Percentiles rank a stretch among this genome's conserved stretches.
These are phyloP conservation scores for Candida ipomoeae DNA, from an alignment of 805 yeast genomes.

Conservation along the genomic window DNA sequence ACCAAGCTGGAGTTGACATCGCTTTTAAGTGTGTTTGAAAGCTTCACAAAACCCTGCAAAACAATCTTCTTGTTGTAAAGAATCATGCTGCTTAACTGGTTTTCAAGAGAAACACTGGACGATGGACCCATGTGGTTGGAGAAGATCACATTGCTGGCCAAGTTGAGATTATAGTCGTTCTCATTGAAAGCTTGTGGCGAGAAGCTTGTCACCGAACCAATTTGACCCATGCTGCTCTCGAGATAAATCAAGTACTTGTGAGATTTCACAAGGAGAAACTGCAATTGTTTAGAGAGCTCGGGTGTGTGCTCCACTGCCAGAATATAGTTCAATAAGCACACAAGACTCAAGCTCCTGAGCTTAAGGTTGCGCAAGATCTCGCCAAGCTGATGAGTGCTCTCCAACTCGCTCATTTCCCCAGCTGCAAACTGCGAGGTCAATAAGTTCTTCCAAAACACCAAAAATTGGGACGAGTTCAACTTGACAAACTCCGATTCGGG, in stretches of 20 bases:
- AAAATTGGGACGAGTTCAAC: slow-evolving; percentile 41
- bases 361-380: slow-evolving; percentile 35
- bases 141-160: slow-evolving; percentile 28
- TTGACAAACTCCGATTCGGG: slow-evolving; percentile 40
- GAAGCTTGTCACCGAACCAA: slow-evolving; percentile 34
- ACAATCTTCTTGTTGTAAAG: slow-evolving; percentile 36
- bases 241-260: slow-evolving; percentile 38
- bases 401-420: slow-evolving; percentile 14
- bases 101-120: slow-evolving; percentile 22
- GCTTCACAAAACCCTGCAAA: slow-evolving; percentile 31
- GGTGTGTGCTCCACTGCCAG: slow-evolving; percentile 36
- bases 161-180: slow-evolving; percentile 26
- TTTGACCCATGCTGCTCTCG: slow-evolving; percentile 32
- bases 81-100: slow-evolving; percentile 29
- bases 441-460: slow-evolving; percentile 42
- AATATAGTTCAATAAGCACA: slow-evolving; percentile 38
- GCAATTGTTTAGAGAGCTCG: slow-evolving; percentile 39
- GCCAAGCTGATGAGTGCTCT: slow-evolving; percentile 15
- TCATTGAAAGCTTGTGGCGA: slow-evolving; percentile 26
- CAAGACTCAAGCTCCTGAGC: slow-evolving; percentile 35
- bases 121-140: slow-evolving; percentile 20
- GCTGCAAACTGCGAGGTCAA: slow-evolving; percentile 40
- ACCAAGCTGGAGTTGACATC: slow-evolving; percentile 42
- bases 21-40: slow-evolving; percentile 29
- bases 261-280: slow-evolving; percentile 37